phyloP scores from a whole-genome alignment of 768 basidiomycete species.

The Macrolepiota albuminosa region DNA sequence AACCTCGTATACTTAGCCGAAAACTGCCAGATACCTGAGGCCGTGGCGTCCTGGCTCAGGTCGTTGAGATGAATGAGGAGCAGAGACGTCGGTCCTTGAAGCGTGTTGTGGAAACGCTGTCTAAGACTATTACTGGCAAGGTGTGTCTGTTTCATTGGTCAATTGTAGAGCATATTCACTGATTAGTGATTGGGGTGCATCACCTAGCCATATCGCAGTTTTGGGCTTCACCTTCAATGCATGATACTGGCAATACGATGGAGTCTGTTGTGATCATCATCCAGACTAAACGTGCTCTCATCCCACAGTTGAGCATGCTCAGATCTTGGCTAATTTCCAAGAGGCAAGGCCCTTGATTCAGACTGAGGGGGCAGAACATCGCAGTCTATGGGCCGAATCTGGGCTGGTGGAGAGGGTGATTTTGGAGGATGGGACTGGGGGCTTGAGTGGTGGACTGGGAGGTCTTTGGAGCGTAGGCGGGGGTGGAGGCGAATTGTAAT shows the following conservation, averaged over 20 bases:
- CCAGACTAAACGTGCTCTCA: slow-evolving; percentile 78
- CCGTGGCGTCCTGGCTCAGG: slow-evolving; percentile 96
- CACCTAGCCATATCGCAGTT: slow-evolving; percentile 81
- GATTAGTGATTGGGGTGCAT: neutral
- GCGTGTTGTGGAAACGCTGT: slow-evolving; percentile 93
- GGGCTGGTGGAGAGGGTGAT: slow-evolving; percentile 28
- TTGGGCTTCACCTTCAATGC: slow-evolving; percentile 99
- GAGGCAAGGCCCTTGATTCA: slow-evolving; percentile 60
- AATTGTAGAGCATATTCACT: neutral
- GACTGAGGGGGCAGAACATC: slow-evolving; percentile 33
- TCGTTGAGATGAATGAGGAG: slow-evolving; percentile 98
- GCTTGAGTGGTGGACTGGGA: neutral
- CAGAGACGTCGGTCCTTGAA: slow-evolving; percentile 96
- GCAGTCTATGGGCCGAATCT: slow-evolving; percentile 33
- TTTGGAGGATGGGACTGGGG: slow-evolving; percentile 23
- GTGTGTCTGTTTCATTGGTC: slow-evolving; percentile 30
- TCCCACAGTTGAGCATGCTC: slow-evolving; percentile 78
- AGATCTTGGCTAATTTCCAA: slow-evolving; percentile 81
- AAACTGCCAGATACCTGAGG: slow-evolving; percentile 91
- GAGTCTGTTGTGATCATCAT: slow-evolving; percentile 97
- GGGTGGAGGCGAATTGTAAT: slow-evolving; percentile 18
- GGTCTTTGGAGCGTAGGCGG: slow-evolving; percentile 20
- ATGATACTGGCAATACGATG: slow-evolving; percentile 96
- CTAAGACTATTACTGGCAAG: slow-evolving; percentile 97
- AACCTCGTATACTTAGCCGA: slow-evolving; percentile 97